Evolutionary conservation across 2,329 filamentous ascomycete genomes (phyloP).

Genomic region (Pseudogymnoascus sp.): DNA sequence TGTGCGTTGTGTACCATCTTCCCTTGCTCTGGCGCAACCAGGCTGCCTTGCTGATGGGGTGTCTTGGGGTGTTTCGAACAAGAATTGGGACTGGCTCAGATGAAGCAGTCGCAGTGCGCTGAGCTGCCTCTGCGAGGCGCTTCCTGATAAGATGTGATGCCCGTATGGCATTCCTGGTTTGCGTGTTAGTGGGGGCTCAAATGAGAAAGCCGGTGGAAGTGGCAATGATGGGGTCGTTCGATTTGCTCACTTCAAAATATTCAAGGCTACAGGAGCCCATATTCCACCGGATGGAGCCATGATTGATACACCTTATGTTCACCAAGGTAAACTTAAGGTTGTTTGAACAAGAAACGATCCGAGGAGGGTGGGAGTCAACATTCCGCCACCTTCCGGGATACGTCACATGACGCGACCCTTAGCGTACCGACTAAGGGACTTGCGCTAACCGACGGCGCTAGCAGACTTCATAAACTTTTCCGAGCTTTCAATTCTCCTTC

Average conservation of each 20-base stretch:
- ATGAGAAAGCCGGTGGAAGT: not conserved
- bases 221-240: slow-evolving; percentile 14
- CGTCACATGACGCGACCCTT: slow-evolving; percentile 3
- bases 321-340: slow-evolving; percentile 1
- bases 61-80: slow-evolving; percentile 46
- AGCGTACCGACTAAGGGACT: slow-evolving; percentile 6
- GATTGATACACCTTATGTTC: slow-evolving; percentile 9
- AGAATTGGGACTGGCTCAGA: slow-evolving; percentile 50
- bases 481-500: slow-evolving; percentile 3
- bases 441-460: slow-evolving; percentile 2
- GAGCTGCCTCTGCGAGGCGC: slow-evolving; percentile 33
- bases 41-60: slow-evolving; percentile 49
- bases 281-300: slow-evolving; percentile 28
- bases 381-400: slow-evolving; percentile 6
- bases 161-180: slow-evolving; percentile 37
- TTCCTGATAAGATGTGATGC: slow-evolving; percentile 37
- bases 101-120: slow-evolving; percentile 33
- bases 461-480: slow-evolving; percentile 9
- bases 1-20: slow-evolving; percentile 53
- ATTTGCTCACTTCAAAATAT: slow-evolving; percentile 24
- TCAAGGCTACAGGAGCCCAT: slow-evolving; percentile 28
- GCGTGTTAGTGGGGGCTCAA: slow-evolving; percentile 12
- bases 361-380: not conserved
- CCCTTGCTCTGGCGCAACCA: slow-evolving; percentile 56
- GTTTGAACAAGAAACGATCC: not conserved